A percentile compares a stretch with the other conserved stretches of the same genome.
phyloP scores from a whole-genome alignment of 441 rosid genomes.

The Melianthus villosus region DNA sequence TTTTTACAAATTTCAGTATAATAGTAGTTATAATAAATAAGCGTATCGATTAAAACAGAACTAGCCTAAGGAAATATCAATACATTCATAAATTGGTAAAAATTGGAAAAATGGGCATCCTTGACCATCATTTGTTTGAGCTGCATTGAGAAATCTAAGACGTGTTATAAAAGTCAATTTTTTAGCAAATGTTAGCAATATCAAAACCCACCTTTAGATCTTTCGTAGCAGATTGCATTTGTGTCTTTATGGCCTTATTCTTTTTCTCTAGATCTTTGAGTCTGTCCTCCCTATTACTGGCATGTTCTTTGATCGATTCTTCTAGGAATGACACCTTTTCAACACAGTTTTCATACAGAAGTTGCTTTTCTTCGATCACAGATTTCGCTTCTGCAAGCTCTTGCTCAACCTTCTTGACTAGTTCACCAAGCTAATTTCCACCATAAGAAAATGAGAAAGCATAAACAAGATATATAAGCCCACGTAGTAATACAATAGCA shows the following conservation, averaged over 20 bases:
- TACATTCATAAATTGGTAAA: too few relatives aligned
- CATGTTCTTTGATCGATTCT: slow-evolving; percentile 75
- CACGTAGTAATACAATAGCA: too few relatives aligned
- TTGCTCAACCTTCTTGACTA: slow-evolving; percentile 66
- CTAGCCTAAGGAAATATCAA: too few relatives aligned
- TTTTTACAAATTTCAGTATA: too few relatives aligned
- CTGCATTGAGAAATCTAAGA: too few relatives aligned
- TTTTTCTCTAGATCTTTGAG: slow-evolving; percentile 64
- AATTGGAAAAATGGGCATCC: too few relatives aligned
- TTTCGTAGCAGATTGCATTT: slow-evolving; percentile 68
- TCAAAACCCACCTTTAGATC: slow-evolving; percentile 55
- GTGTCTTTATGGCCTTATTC: slow-evolving; percentile 56
- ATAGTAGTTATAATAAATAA: too few relatives aligned
- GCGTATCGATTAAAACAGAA: too few relatives aligned
- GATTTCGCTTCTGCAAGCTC: slow-evolving; percentile 65
- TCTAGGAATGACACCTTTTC: slow-evolving; percentile 46
- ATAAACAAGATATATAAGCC: slow-evolving; percentile 1
- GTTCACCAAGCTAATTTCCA: slow-evolving; percentile 60
- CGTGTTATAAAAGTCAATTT: too few relatives aligned
- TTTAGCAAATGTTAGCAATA: slow-evolving; percentile 4
- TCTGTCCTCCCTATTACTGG: slow-evolving; percentile 63
- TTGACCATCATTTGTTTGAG: too few relatives aligned
- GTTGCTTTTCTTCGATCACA: slow-evolving; percentile 50
- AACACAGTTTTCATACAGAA: slow-evolving; percentile 36
- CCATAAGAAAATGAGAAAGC: slow-evolving; percentile 4